Evolutionary conservation across 371 early-diverging fungal species (phyloP).

Genomic region (Mucor sp.): DNA sequence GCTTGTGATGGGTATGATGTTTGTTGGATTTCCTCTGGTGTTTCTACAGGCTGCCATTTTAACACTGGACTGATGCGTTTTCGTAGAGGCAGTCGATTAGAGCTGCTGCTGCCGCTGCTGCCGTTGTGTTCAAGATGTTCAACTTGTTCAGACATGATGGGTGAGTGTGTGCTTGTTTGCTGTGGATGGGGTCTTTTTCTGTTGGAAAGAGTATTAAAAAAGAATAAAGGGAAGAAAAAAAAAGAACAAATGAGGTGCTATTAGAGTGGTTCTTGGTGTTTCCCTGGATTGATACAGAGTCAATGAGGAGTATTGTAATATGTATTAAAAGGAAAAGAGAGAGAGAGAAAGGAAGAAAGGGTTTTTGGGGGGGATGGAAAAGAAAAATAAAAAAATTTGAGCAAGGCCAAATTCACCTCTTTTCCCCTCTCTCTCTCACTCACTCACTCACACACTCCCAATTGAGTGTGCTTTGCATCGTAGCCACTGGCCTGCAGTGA

Average conservation of each 20-base stretch:
- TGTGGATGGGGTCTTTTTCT: not conserved
- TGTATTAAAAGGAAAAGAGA: slow-evolving; percentile 2
- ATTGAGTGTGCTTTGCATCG: not conserved
- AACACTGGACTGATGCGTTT: slow-evolving; percentile 32
- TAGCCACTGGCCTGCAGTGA: not conserved
- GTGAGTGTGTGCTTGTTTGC: not conserved
- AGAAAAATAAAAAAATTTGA: slow-evolving; percentile 4
- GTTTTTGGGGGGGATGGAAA: not conserved
- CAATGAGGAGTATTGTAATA: not conserved
- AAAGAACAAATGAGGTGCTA: not conserved
- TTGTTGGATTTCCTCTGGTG: slow-evolving; percentile 31
- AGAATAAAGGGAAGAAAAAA: too few relatives aligned
- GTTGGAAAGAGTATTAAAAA: too few relatives aligned
- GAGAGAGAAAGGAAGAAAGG: not conserved
- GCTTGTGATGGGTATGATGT: slow-evolving; percentile 9
- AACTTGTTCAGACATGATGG: not conserved
- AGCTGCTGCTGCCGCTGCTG: not conserved
- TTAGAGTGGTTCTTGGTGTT: not conserved
- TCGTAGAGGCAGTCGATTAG: slow-evolving; percentile 31
- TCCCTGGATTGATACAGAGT: not conserved
- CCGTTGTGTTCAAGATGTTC: slow-evolving; percentile 16
- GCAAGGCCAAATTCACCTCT: not conserved
- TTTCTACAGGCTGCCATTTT: slow-evolving; percentile 40
- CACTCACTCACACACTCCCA: not conserved
- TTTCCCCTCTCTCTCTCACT: not conserved